Evolutionary conservation across 1,284 basidiomycete genomes (phyloP).

Genomic region (Tilletia caries): DNA sequence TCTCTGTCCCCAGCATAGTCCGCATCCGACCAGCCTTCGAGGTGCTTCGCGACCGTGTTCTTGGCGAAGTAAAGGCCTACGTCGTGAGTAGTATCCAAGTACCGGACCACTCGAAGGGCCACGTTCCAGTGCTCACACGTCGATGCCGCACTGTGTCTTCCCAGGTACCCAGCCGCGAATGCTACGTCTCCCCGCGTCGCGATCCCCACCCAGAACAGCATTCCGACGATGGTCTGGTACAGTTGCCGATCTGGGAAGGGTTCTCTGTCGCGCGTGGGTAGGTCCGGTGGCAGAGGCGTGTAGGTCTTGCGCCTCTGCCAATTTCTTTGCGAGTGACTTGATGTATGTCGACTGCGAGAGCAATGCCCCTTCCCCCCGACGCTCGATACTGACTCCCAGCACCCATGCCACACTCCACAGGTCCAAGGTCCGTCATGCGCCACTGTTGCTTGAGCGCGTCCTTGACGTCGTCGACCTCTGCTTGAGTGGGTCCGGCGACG

Average conservation of each 20-base stretch:
- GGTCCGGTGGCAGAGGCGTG: not conserved
- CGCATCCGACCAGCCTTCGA: constrained; percentile 6
- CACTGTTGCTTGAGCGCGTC: not conserved
- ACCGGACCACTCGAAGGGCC: too few relatives aligned
- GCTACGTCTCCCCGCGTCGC: not conserved
- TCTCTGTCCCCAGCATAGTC: not conserved
- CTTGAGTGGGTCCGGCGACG: not conserved
- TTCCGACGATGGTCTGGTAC: not conserved
- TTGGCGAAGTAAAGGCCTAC: not conserved
- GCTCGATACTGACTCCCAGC: constrained; percentile 2
- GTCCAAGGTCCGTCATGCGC: not conserved
- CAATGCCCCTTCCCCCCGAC: not conserved
- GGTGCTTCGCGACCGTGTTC: not conserved
- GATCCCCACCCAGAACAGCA: not conserved
- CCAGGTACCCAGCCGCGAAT: not conserved
- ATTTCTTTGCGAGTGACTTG: not conserved
- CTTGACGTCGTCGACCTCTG: not conserved
- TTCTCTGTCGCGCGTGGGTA: not conserved
- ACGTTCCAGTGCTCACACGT: not conserved
- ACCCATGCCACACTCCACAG: not conserved
- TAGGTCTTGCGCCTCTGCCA: not conserved
- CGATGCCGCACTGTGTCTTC: not conserved
- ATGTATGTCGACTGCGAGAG: not conserved
- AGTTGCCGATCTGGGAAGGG: not conserved
- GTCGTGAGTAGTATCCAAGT: not conserved